phyloP scores from a whole-genome alignment of 306 rosid genomes.

The Vigna mungo region DNA sequence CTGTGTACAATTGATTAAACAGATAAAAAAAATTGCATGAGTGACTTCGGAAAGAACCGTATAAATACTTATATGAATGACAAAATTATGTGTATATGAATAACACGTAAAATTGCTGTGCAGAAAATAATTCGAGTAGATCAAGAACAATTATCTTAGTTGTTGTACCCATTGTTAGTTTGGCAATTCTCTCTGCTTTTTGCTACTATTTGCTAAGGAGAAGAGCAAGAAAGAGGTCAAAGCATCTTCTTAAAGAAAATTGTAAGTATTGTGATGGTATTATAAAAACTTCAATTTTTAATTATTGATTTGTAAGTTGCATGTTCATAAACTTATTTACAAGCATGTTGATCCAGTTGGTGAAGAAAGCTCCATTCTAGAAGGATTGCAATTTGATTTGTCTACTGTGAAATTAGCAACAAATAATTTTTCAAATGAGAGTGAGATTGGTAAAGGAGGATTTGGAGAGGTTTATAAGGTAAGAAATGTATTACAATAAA shows the following conservation, averaged over 20 bases:
- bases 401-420: slow-evolving; percentile 9
- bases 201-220: neutral
- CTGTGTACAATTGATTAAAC: too few relatives aligned
- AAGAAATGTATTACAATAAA: neutral
- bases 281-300: neutral
- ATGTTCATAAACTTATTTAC: too few relatives aligned
- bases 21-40: too few relatives aligned
- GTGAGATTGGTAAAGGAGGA: slow-evolving; percentile 36
- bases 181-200: neutral
- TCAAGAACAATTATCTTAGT: slow-evolving; percentile 3
- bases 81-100: too few relatives aligned
- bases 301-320: neutral
- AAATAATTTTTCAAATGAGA: neutral
- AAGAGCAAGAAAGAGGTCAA: neutral
- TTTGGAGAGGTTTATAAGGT: slow-evolving; percentile 49
- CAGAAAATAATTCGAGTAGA: neutral
- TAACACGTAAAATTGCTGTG: neutral
- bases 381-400: slow-evolving; percentile 17
- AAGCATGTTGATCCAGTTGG: slow-evolving; percentile 20
- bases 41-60: too few relatives aligned
- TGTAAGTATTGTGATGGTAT: neutral
- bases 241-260: neutral
- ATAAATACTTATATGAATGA: too few relatives aligned
- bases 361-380: slow-evolving; percentile 17
- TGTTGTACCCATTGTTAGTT: neutral